These are phyloP conservation scores for Gaultheria prostrata DNA, from an alignment of 148 eudicot genomes.

Conservation along the genomic window DNA sequence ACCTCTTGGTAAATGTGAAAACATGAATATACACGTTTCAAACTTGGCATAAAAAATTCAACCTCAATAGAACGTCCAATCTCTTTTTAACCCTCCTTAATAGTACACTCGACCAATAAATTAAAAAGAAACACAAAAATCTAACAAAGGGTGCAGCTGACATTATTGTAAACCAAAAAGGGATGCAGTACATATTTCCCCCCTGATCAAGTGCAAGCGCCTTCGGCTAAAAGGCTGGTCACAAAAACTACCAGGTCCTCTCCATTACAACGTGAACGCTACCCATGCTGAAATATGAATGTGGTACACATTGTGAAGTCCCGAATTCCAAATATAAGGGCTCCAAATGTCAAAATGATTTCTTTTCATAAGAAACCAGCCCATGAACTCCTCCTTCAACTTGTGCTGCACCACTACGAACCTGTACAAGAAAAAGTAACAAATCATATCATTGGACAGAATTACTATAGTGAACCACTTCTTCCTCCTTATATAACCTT, in stretches of 20 bases:
- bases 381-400: constrained; percentile 95
- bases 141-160: neutral
- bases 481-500: neutral
- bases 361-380: constrained; percentile 78
- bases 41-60: neutral
- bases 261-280: neutral
- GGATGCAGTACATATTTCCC: neutral
- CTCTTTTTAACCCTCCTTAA: neutral
- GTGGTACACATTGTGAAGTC: neutral
- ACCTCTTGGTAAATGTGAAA: too few species aligned
- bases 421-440: constrained; percentile 33
- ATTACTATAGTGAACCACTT: neutral
- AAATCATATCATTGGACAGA: neutral
- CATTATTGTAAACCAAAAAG: neutral
- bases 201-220: neutral
- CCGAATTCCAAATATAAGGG: neutral
- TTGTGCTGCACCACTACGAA: constrained; percentile 90
- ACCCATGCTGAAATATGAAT: neutral
- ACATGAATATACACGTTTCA: too few species aligned
- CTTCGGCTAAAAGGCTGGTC: neutral
- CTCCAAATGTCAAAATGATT: constrained; percentile 33
- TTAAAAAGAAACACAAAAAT: neutral
- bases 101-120: neutral
- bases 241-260: neutral
- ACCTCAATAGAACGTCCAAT: neutral